A percentile compares a stretch with the other conserved stretches of the same genome.
phyloP scores from a whole-genome alignment of 2,329 filamentous ascomycete genomes.

The Leptodontidium sp. region DNA sequence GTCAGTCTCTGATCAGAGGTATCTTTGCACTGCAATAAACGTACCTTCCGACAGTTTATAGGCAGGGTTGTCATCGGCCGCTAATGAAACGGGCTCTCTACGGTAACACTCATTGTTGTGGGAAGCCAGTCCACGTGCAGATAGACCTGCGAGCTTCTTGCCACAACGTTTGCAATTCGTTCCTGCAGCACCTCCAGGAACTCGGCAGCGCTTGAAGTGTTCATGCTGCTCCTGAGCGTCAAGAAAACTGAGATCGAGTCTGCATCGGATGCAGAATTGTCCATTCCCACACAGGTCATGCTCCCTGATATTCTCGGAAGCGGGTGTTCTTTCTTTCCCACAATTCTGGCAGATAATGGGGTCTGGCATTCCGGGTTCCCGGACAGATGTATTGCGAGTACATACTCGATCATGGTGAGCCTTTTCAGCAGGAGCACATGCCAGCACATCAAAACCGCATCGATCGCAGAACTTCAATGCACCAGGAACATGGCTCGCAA shows the following conservation, averaged over 20 bases:
- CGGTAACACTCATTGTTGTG: constrained; percentile 23
- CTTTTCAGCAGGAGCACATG: constrained; percentile 19
- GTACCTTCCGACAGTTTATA: neutral
- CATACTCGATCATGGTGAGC: constrained; percentile 30
- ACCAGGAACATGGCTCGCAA: constrained; percentile 38
- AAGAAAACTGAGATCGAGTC: constrained; percentile 20
- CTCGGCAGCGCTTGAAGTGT: neutral
- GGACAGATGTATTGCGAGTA: neutral
- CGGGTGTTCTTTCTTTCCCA: constrained; percentile 23
- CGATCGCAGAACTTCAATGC: constrained; percentile 40
- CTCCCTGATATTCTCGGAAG: neutral
- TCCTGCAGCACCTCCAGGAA: constrained; percentile 11
- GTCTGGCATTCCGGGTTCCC: constrained; percentile 9
- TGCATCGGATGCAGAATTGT: constrained; percentile 30
- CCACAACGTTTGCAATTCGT: constrained; percentile 27
- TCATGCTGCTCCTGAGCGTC: neutral
- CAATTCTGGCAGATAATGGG: constrained; percentile 30
- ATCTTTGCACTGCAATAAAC: neutral
- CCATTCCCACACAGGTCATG: constrained; percentile 1
- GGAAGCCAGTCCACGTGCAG: neutral
- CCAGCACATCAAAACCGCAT: constrained; percentile 30
- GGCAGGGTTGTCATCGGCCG: neutral
- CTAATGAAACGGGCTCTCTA: neutral
- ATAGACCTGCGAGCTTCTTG: constrained; percentile 13
- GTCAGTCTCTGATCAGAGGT: neutral